Evolutionary conservation across 805 yeast species (phyloP), one percentile per base, ranked within the genome.

Genomic region (Candida orba): DNA sequence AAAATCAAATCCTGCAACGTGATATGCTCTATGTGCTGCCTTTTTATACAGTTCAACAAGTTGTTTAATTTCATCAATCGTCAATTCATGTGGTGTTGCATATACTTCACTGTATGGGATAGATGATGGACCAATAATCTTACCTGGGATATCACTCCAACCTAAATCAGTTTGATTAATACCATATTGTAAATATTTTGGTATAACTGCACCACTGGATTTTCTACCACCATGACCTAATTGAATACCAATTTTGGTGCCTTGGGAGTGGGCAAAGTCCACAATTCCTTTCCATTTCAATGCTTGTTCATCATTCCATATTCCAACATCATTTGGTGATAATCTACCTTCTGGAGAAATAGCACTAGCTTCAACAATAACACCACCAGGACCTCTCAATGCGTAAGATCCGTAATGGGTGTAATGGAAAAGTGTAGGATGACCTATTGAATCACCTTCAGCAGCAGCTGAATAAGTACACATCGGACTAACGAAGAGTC

Each of bases 401-500:
- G 77, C 70, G 41, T 70, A 61, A 0, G 68, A 55, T 4, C 77
- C 77, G 49, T 77, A 73, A 50, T 77, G 79, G 8, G 67, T 64
- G 17, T 66, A 47, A 49, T 77, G 80, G 60, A 67, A 76, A 15
- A 64, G 69, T 0, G 73, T 76, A 0, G 69, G 65, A 14, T 58
- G 55, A 2, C 71, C 70, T 39, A 73, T 59, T 3, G 56, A 50
- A 2, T 43, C 37, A 17, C 59, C 59, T 4, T 34, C 24, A 20
- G 32, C 40, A 4, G 50, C 45, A 3, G 73, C 68, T 6, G 79
- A 68, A 55, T 75, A 76, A 39, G 65, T 71, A 53, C 79, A 72
- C 79, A 76, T 73, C 37, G 80, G 80, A 1, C 81, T 68, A 18
- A 77, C 76, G 40, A 78, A 78, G 25, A 76, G 55, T 47, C 84